Conservation (phyloP, 2,329 filamentous ascomycete genomes). For the Clonostachys rhizophaga region DNA sequence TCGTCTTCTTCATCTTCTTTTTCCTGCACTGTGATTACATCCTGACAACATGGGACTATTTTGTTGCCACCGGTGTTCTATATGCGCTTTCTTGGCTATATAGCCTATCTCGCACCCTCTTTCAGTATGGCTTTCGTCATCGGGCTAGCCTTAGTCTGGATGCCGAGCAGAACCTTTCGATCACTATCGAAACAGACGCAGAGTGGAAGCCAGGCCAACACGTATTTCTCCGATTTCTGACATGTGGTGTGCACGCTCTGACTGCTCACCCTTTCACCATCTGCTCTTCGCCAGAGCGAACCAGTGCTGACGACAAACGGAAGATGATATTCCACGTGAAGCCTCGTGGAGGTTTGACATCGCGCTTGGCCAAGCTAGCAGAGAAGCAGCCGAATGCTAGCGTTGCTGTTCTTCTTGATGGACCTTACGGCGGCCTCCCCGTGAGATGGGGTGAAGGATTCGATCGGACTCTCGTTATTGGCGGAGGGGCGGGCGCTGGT, state of each 20-base stretch:
- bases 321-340: slow-evolving; percentile 50
- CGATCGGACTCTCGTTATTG: slow-evolving; percentile 40
- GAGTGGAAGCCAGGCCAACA: slow-evolving; percentile 49
- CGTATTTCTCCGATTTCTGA: slow-evolving; percentile 47
- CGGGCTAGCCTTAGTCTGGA: slow-evolving; percentile 32
- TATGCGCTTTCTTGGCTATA: slow-evolving; percentile 44
- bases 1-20: slow-evolving; percentile 53
- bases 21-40: slow-evolving; percentile 56
- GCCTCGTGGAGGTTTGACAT: slow-evolving; percentile 43
- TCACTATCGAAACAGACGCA: slow-evolving; percentile 35
- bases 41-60: slow-evolving; percentile 56
- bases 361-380: slow-evolving; percentile 32
- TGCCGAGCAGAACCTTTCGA: slow-evolving; percentile 26
- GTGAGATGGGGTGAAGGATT: slow-evolving; percentile 25
- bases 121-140: slow-evolving; percentile 42
- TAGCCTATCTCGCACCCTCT: slow-evolving; percentile 34
- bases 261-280: slow-evolving; percentile 52
- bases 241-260: slow-evolving; percentile 32
- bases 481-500: slow-evolving; percentile 52
- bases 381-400: slow-evolving; percentile 22
- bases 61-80: slow-evolving; percentile 45
- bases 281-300: slow-evolving; percentile 35
- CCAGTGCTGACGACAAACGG: too few relatives aligned
- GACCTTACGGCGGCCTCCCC: slow-evolving; percentile 51
- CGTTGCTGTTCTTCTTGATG: slow-evolving; percentile 47